Base-by-base conservation (phyloP, 2,329 filamentous ascomycete species). In the Pezicula rhizophila region DNA sequence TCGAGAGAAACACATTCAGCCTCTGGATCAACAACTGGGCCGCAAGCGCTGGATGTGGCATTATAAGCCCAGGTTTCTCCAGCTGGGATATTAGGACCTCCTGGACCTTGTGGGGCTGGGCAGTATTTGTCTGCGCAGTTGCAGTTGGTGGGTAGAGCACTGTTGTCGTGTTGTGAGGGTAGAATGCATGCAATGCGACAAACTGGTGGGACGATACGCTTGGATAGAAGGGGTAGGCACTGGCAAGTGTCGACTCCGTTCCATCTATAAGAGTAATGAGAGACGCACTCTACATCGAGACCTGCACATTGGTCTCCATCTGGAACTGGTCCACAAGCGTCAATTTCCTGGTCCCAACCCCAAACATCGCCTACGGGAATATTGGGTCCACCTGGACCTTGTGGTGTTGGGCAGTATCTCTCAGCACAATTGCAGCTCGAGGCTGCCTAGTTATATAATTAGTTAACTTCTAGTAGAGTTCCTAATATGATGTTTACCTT, bases 221-320 rank as follows among this genome's bases (percentile, higher is more conserved):
- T 26, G 8, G 40, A 7, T 4, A 15, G 5, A 26, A 6, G 6
- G 6, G 40, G 40, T 8, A 42, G 11, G 12, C 40, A 42, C 4
- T 42, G 40, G 20, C 40, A 42, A n/a, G 40, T 42, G 8, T 42
- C 40, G 10, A 42, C 40, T 23, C 40, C 40, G 11, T 42, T 42
- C 40, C 40, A 42, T 25, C 40, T 20, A 17, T 42, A 42, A 17
- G 12, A 1, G n/a, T 26, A 26, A 6, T 12, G 6, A n/a, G 18
- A 5, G 15, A 15, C 5, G 17, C 40, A 42, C 14, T 17, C 26
- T 5, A 42, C 40, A 28, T 42, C 40, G 26, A 42, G 6, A n/a
- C 40, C 40, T 5, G 40, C 40, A 26, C 40, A 42, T 15, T 42
- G 40, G 14, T 42, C 18, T n/a, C 20, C 40, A 5, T 26, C 18